These are phyloP conservation scores for Apiospora hydei DNA, from an alignment of 2,329 filamentous ascomycete species.

Conservation along the genomic window DNA sequence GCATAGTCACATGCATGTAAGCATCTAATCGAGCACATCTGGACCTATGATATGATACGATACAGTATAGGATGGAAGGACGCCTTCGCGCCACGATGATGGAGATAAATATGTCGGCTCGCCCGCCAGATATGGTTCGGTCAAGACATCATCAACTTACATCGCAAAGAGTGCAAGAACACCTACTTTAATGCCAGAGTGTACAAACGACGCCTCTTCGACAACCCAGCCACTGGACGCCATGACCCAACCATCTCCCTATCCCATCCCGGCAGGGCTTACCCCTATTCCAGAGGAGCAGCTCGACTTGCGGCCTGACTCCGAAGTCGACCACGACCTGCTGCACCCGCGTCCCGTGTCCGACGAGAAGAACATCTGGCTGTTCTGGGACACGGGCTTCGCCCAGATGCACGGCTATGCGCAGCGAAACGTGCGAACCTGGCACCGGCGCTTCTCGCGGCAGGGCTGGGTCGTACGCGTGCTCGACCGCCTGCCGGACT, in stretches of 20 bases:
- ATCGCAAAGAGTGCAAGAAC: background rate
- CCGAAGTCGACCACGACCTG: conserved; percentile 52
- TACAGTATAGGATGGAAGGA: background rate
- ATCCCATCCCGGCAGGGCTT: conserved; percentile 48
- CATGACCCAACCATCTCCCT: conserved; percentile 28
- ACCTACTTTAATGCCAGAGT: background rate
- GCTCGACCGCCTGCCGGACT: conserved; percentile 52
- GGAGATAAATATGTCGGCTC: background rate
- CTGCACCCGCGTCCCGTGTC: conserved; percentile 47
- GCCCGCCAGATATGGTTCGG: background rate
- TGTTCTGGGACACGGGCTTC: conserved; percentile 64
- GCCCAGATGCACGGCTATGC: conserved; percentile 57
- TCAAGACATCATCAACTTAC: background rate
- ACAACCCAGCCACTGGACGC: background rate
- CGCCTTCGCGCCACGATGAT: background rate
- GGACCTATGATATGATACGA: background rate
- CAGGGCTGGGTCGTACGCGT: conserved; percentile 62
- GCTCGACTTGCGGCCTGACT: conserved; percentile 55
- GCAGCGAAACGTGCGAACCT: conserved; percentile 60
- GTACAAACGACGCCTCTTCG: background rate
- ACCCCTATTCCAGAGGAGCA: conserved; percentile 47
- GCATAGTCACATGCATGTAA: background rate
- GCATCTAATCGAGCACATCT: background rate
- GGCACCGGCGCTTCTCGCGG: conserved; percentile 59
- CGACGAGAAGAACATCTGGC: conserved; percentile 62